Percentiles rank a stretch among this genome's conserved stretches.
These are phyloP conservation scores for Coniella lustricola DNA, from an alignment of 2,329 filamentous ascomycete genomes.

Conservation along the genomic window DNA sequence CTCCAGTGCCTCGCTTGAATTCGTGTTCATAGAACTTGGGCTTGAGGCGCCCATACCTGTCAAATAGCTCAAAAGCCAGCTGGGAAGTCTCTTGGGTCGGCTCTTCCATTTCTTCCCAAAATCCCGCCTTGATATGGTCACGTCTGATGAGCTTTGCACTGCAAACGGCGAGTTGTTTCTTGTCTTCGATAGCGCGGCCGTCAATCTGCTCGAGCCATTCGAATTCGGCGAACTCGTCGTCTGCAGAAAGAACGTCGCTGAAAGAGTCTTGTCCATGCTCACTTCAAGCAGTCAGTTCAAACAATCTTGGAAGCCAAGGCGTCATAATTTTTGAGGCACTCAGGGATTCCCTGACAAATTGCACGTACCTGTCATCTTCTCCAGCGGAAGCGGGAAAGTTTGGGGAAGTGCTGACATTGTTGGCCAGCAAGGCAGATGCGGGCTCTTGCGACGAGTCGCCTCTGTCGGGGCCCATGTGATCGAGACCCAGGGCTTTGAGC, in stretches of 20 bases:
- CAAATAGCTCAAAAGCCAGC: slow-evolving; percentile 31
- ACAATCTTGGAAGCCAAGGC: too few relatives aligned
- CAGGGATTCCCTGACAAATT: too few relatives aligned
- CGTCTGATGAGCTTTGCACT: slow-evolving; percentile 12
- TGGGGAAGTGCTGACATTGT: too few relatives aligned
- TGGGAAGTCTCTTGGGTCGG: background rate
- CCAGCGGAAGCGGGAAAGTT: too few relatives aligned
- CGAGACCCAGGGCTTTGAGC: too few relatives aligned
- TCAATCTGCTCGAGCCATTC: background rate
- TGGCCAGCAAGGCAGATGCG: too few relatives aligned
- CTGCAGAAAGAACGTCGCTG: background rate
- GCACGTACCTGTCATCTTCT: too few relatives aligned
- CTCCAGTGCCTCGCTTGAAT: slow-evolving; percentile 22
- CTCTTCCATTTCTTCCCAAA: slow-evolving; percentile 28
- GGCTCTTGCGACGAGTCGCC: too few relatives aligned
- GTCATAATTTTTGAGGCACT: too few relatives aligned
- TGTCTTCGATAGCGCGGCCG: background rate
- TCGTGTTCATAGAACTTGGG: slow-evolving; percentile 24
- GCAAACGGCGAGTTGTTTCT: background rate
- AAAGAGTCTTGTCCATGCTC: too few relatives aligned
- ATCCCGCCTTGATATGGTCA: slow-evolving; percentile 14
- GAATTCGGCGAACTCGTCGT: background rate
- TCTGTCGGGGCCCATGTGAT: too few relatives aligned
- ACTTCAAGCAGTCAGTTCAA: too few relatives aligned
- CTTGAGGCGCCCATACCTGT: slow-evolving; percentile 30